Conservation (phyloP, 2,329 filamentous ascomycete genomes). For the Ophiostoma australiae region DNA sequence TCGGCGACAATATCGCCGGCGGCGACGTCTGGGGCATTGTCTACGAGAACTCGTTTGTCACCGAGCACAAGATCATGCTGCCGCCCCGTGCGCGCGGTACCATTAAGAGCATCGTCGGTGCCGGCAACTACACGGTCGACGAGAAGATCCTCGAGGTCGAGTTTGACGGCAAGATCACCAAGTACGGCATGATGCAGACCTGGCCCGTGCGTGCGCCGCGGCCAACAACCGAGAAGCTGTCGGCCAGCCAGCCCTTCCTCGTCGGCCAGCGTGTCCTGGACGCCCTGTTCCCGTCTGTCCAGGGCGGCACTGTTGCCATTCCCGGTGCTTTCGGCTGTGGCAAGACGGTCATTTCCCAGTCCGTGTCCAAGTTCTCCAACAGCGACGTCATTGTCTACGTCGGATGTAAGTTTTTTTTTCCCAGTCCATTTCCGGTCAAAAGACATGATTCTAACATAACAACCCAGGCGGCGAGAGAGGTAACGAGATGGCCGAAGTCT, state of each 20-base stretch:
- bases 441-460: background rate
- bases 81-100: constrained; percentile 85
- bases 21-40: constrained; percentile 95
- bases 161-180: constrained; percentile 92
- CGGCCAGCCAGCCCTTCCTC: constrained; percentile 84
- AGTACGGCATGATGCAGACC: constrained; percentile 96
- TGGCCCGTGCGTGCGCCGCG: constrained; percentile 97
- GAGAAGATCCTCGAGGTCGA: constrained; percentile 94
- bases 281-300: constrained; percentile 90
- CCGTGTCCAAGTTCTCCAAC: constrained; percentile 99
- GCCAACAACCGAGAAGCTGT: constrained; percentile 85
- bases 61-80: constrained; percentile 87
- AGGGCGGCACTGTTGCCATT: constrained; percentile 96
- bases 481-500: constrained; percentile 99
- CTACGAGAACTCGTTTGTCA: constrained; percentile 91
- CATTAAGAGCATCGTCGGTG: constrained; percentile 83
- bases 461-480: constrained; percentile 63
- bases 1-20: constrained; percentile 93
- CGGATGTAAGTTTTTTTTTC: constrained; percentile 41
- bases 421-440: background rate
- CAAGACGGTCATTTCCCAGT: constrained; percentile 98
- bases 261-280: constrained; percentile 96
- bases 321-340: constrained; percentile 97
- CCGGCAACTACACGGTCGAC: constrained; percentile 89
- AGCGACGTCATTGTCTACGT: constrained; percentile 98